A percentile compares a stretch with the other conserved stretches of the same genome.
These are phyloP conservation scores for Leucosporidium yakuticum DNA, from an alignment of 768 basidiomycete genomes.

Conservation along the genomic window DNA sequence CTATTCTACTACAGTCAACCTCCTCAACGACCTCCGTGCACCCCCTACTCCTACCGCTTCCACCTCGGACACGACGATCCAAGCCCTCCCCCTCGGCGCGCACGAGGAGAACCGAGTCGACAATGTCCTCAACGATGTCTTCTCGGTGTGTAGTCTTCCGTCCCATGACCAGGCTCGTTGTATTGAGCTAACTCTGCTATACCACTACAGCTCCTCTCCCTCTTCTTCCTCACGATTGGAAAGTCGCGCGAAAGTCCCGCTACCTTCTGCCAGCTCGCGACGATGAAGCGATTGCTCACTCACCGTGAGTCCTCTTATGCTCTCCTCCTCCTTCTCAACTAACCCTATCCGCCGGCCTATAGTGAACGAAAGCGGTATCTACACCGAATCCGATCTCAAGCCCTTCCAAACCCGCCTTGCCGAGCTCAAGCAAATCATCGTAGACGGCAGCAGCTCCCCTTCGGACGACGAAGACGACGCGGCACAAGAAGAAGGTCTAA, in stretches of 20 bases:
- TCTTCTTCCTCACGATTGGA: slow-evolving; percentile 97
- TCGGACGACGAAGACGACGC: slow-evolving; percentile 44
- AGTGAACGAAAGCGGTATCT: slow-evolving; percentile 91
- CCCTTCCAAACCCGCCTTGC: slow-evolving; percentile 77
- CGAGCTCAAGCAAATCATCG: slow-evolving; percentile 78
- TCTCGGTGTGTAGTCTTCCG: slow-evolving; percentile 46
- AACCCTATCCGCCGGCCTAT: slow-evolving; percentile 60
- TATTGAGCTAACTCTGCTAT: neutral
- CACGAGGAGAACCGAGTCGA: slow-evolving; percentile 69
- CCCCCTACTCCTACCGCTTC: slow-evolving; percentile 2
- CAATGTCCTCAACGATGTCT: slow-evolving; percentile 91
- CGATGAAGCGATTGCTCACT: slow-evolving; percentile 53
- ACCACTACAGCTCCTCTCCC: slow-evolving; percentile 58
- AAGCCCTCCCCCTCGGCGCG: neutral
- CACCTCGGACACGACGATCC: neutral
- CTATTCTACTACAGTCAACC: slow-evolving; percentile 55
- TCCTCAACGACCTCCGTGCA: slow-evolving; percentile 78
- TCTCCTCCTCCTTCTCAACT: slow-evolving; percentile 47
- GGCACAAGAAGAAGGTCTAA: slow-evolving; percentile 79
- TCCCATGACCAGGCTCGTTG: slow-evolving; percentile 33
- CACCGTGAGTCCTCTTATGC: slow-evolving; percentile 14
- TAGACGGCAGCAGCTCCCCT: slow-evolving; percentile 53
- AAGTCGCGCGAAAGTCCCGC: slow-evolving; percentile 91
- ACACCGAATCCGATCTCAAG: slow-evolving; percentile 81
- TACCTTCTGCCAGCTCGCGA: slow-evolving; percentile 90